Evolutionary conservation across 768 basidiomycete genomes (phyloP).

Genomic region (Kwoniella bestiolae): DNA sequence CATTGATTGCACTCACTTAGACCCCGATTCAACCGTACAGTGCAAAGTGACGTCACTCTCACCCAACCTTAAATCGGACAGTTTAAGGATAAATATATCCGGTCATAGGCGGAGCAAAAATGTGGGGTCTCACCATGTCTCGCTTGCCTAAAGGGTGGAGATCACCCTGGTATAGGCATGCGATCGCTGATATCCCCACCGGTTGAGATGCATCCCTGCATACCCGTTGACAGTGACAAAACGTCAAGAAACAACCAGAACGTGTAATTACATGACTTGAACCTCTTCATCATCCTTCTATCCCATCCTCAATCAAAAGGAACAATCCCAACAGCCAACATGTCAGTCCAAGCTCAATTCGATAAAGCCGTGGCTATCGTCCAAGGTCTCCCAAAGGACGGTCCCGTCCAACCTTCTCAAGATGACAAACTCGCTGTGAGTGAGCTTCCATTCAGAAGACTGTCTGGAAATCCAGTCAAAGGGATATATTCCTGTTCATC

Average conservation of each 20-base stretch:
- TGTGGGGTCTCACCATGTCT: neutral
- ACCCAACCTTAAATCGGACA: too few relatives aligned
- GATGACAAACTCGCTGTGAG: conserved; percentile 81
- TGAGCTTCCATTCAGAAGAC: conserved; percentile 16
- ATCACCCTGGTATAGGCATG: neutral
- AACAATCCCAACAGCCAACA: conserved; percentile 12
- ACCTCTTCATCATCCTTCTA: too few relatives aligned
- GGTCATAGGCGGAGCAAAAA: neutral
- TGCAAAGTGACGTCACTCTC: neutral
- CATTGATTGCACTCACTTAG: neutral
- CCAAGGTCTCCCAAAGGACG: conserved; percentile 71
- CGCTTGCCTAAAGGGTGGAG: neutral
- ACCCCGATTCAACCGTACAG: neutral
- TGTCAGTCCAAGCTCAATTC: conserved; percentile 51
- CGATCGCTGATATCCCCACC: neutral
- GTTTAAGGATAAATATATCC: neutral
- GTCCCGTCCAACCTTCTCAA: conserved; percentile 72
- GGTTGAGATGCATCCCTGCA: neutral
- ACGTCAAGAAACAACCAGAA: too few relatives aligned
- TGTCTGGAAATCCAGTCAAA: too few relatives aligned
- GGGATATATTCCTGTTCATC: too few relatives aligned
- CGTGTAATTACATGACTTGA: too few relatives aligned
- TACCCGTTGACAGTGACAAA: neutral
- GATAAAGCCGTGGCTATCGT: conserved; percentile 55
- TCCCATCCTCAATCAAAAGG: neutral